A percentile compares a stretch with the other conserved stretches of the same genome.
Conservation (phyloP, 2,329 filamentous ascomycete genomes). For the Amphichorda felina region DNA sequence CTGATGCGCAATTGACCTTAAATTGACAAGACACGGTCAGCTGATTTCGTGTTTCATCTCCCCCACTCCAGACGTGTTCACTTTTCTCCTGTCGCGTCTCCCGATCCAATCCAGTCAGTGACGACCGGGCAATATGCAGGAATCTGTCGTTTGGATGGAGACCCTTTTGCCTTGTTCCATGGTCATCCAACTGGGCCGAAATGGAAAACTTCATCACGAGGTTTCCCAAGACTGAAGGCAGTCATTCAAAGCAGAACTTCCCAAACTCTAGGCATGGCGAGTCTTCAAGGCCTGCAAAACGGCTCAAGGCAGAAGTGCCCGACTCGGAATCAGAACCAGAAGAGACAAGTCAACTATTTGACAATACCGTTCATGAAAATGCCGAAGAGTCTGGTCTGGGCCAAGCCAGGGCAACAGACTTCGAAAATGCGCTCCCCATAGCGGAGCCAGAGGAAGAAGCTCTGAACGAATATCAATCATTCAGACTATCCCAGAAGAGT, state of each 20-base stretch:
- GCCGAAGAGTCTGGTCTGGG: constrained; percentile 4
- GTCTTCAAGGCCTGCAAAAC: constrained; percentile 13
- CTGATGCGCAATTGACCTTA: neutral
- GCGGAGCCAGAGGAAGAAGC: constrained; percentile 57
- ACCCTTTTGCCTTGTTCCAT: neutral
- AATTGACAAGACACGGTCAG: constrained; percentile 14
- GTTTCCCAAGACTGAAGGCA: constrained; percentile 9
- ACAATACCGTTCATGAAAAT: neutral
- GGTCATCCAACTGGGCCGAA: constrained; percentile 2
- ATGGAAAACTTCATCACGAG: constrained; percentile 27
- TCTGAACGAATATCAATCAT: constrained; percentile 68
- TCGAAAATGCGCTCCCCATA: constrained; percentile 50
- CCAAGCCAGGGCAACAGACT: constrained; percentile 8
- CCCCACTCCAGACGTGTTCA: neutral
- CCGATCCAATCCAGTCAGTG: neutral
- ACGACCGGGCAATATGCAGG: neutral
- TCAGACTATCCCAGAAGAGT: constrained; percentile 40
- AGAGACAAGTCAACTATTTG: constrained; percentile 6
- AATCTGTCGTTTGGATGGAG: neutral
- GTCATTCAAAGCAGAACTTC: constrained; percentile 7
- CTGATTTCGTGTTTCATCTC: constrained; percentile 23
- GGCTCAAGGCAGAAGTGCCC: constrained; percentile 12
- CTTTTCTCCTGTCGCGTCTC: constrained; percentile 3
- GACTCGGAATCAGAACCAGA: constrained; percentile 11
- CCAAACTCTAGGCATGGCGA: no score